Conservation (phyloP, 139 green algal genomes). For the Parachlorella kessleri region DNA sequence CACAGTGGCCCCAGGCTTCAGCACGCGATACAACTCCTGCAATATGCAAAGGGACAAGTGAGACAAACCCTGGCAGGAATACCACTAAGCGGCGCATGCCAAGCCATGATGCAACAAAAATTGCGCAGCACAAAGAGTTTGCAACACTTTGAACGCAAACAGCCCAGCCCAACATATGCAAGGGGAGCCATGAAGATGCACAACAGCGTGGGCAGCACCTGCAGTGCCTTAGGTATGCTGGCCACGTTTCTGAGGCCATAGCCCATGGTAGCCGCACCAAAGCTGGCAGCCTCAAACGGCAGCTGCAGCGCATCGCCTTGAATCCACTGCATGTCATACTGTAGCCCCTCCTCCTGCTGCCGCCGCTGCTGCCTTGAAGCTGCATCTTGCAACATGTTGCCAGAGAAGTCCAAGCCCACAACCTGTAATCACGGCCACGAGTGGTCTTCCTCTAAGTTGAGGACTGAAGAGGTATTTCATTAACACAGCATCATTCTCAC, state of each 20-base stretch:
- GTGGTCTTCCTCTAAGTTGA: too few relatives aligned
- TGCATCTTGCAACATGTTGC: conserved; percentile 84
- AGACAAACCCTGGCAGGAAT: neutral
- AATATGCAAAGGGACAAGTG: conserved; percentile 33
- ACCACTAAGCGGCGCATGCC: too few relatives aligned
- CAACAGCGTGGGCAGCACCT: too few relatives aligned
- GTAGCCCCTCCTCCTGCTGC: neutral
- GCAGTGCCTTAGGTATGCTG: conserved; percentile 56
- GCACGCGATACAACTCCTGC: conserved; percentile 86
- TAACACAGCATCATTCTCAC: too few relatives aligned
- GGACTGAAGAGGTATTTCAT: too few relatives aligned
- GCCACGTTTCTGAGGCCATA: conserved; percentile 96
- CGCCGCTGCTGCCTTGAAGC: conserved; percentile 27
- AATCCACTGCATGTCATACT: conserved; percentile 37
- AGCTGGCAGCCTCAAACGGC: conserved; percentile 80
- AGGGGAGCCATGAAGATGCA: too few relatives aligned
- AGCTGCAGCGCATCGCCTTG: conserved; percentile 93
- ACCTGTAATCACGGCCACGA: conserved; percentile 63
- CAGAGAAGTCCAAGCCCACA: conserved; percentile 92
- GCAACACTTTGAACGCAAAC: too few relatives aligned
- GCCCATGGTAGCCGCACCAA: conserved; percentile 94
- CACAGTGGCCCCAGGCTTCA: conserved; percentile 71
- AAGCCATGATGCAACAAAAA: too few relatives aligned
- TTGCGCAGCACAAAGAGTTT: too few relatives aligned
- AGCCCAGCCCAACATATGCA: too few relatives aligned